Percentiles rank a stretch among this genome's conserved stretches.
Conservation (phyloP, 805 yeast genomes). For the Metschnikowia reukaufii region DNA sequence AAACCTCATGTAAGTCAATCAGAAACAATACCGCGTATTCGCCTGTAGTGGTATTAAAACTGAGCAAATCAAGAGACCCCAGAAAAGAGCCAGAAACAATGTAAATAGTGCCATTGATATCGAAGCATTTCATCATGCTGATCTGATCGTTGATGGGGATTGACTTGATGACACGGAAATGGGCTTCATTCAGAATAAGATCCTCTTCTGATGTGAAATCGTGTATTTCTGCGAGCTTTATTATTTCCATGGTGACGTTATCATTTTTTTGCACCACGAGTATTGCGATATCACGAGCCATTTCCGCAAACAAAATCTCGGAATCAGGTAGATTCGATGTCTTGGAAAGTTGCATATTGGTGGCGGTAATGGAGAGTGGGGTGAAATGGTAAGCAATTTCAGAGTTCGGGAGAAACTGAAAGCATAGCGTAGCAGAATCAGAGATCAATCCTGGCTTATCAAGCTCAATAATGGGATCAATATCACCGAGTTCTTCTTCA, state of each 20-base stretch:
- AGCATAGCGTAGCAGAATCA: conserved; percentile 20
- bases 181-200: neutral
- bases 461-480: conserved; percentile 28
- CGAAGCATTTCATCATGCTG: conserved; percentile 7
- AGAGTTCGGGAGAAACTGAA: conserved; percentile 13
- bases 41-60: neutral
- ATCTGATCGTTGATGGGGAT: neutral
- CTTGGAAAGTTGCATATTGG: conserved; percentile 20
- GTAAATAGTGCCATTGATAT: neutral
- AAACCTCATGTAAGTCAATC: too few relatives aligned
- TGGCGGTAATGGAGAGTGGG: conserved; percentile 20
- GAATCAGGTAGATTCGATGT: neutral
- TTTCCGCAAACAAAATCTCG: conserved; percentile 10
- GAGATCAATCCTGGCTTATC: conserved; percentile 19
- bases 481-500: conserved; percentile 14
- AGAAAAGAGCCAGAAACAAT: conserved; percentile 7
- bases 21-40: too few relatives aligned
- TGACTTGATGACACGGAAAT: conserved; percentile 3
- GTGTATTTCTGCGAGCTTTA: neutral
- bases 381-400: conserved; percentile 30
- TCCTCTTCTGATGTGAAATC: neutral
- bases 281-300: conserved; percentile 6
- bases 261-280: neutral
- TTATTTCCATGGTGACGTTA: conserved; percentile 2
- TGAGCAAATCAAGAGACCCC: conserved; percentile 1